phyloP scores from a whole-genome alignment of 2,329 filamentous ascomycete genomes.

The Pestalotiopsis sp. region DNA sequence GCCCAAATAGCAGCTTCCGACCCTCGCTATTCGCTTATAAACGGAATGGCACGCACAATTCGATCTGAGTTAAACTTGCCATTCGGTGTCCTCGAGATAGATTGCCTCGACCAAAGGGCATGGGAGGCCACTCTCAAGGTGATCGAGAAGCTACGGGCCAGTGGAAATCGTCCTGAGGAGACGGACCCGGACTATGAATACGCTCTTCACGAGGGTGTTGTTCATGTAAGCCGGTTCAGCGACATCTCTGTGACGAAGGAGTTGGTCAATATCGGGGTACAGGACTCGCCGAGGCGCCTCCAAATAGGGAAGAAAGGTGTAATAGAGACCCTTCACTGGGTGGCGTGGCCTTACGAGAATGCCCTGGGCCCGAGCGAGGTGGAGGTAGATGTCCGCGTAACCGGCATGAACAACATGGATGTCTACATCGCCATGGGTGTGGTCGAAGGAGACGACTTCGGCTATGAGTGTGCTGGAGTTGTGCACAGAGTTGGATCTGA shows the following conservation, averaged over 20 bases:
- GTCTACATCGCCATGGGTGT: neutral
- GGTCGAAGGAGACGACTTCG: neutral
- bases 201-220: neutral
- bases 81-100: constrained; percentile 1
- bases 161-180: neutral
- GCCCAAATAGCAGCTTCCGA: constrained; percentile 1
- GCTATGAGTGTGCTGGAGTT: neutral
- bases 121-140: neutral
- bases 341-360: neutral
- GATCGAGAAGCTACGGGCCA: neutral
- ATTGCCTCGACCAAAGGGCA: neutral
- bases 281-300: neutral
- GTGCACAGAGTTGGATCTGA: neutral
- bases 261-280: neutral
- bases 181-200: constrained; percentile 8
- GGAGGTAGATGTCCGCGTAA: neutral
- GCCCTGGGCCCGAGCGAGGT: neutral
- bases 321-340: neutral
- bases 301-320: neutral
- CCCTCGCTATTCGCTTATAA: neutral
- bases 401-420: constrained; percentile 4
- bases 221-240: constrained; percentile 2
- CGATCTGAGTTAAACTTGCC: neutral
- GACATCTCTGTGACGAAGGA: neutral
- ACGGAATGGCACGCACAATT: constrained; percentile 3